phyloP scores from a whole-genome alignment of 2,329 filamentous ascomycete genomes.

The Venturia nashicola region DNA sequence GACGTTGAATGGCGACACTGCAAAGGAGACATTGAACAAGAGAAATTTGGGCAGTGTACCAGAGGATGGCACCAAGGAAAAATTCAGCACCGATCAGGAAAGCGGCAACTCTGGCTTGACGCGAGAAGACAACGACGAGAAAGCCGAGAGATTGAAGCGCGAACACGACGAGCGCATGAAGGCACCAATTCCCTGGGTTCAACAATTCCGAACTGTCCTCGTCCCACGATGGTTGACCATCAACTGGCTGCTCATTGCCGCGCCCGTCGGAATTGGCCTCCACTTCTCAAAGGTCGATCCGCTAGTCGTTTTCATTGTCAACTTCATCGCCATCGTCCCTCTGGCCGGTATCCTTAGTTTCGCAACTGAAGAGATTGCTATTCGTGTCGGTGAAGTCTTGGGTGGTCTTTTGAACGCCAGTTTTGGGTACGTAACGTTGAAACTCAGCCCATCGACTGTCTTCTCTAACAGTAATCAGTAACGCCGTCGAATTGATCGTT shows the following conservation, averaged over 20 bases:
- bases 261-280: conserved; percentile 33
- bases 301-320: conserved; percentile 55
- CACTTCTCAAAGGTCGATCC: conserved; percentile 7
- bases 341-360: conserved; percentile 77
- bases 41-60: not conserved
- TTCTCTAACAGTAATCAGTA: conserved; percentile 33
- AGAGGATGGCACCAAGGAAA: conserved; percentile 2
- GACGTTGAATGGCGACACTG: conserved; percentile 2
- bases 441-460: not conserved
- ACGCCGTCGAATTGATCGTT: conserved; percentile 82
- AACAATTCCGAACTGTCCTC: conserved; percentile 9
- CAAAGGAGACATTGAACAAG: not conserved
- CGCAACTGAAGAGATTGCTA: conserved; percentile 80
- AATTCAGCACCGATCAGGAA: not conserved
- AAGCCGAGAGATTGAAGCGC: not conserved
- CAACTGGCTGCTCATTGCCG: conserved; percentile 10
- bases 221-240: conserved; percentile 11
- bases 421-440: conserved; percentile 51
- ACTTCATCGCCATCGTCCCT: conserved; percentile 88
- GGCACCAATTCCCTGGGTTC: conserved; percentile 6
- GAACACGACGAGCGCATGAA: conserved; percentile 5
- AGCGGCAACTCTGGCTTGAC: not conserved
- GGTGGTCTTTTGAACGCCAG: conserved; percentile 83
- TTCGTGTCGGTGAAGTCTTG: conserved; percentile 66
- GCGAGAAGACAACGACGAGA: not conserved